Conservation (phyloP, 306 rosid genomes). For the Coriaria nepalensis region DNA sequence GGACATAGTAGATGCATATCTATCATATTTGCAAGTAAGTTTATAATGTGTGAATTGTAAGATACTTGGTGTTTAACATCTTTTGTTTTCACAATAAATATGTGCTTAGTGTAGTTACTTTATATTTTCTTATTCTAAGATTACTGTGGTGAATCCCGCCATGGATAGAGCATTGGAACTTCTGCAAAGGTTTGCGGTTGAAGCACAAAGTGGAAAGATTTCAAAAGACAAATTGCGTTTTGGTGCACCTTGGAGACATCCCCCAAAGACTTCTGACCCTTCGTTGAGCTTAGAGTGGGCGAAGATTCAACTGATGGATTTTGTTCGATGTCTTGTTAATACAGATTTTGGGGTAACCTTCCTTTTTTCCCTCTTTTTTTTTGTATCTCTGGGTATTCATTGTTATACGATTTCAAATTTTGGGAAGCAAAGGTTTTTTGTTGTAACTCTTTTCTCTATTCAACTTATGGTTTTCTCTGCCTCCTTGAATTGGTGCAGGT, state of each 20-base stretch:
- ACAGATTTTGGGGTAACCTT: slow-evolving; percentile 74
- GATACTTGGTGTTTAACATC: no score
- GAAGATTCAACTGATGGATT: slow-evolving; percentile 85
- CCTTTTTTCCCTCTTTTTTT: slow-evolving; percentile 4
- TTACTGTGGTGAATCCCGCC: slow-evolving; percentile 80
- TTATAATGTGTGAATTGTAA: slow-evolving; percentile 1
- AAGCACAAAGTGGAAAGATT: slow-evolving; percentile 46
- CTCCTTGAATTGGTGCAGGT: slow-evolving; percentile 31
- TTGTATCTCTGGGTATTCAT: background rate
- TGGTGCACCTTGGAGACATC: slow-evolving; percentile 99
- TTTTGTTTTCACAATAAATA: no score
- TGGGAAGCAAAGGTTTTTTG: background rate
- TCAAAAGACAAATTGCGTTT: slow-evolving; percentile 63
- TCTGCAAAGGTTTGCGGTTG: slow-evolving; percentile 60
- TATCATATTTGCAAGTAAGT: slow-evolving; percentile 92
- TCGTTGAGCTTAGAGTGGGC: slow-evolving; percentile 56
- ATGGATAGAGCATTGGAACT: slow-evolving; percentile 72
- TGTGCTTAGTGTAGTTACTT: slow-evolving; percentile 8
- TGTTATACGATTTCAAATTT: background rate
- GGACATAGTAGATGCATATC: slow-evolving; percentile 79
- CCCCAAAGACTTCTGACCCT: slow-evolving; percentile 53
- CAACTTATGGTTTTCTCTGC: slow-evolving; percentile 9
- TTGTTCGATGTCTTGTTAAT: slow-evolving; percentile 53
- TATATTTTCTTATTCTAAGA: slow-evolving; percentile 30
- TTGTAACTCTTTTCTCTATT: background rate